phyloP scores from a whole-genome alignment of 108 stramenopile species.

The Fragilariopsis cylindrus region DNA sequence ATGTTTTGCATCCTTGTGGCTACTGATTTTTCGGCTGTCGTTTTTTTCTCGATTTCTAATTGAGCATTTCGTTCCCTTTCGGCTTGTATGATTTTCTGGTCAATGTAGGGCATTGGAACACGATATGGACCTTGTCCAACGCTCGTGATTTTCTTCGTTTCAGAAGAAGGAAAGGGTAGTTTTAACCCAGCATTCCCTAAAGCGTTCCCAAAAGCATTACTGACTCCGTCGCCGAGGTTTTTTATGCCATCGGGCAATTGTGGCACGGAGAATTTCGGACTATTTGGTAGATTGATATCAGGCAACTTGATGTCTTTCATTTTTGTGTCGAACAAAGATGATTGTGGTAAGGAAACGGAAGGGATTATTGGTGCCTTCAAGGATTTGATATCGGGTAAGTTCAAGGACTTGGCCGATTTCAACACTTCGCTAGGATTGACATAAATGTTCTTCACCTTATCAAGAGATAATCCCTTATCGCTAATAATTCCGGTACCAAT shows the following conservation, averaged over 20 bases:
- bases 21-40: neutral
- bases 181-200: neutral
- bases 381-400: conserved; percentile 11
- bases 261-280: neutral
- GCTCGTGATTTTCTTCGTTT: neutral
- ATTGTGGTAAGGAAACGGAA: conserved; percentile 2
- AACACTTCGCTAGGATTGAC: neutral
- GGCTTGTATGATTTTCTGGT: conserved; percentile 9
- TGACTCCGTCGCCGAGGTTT: neutral
- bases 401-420: conserved; percentile 7
- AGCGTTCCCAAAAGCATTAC: neutral
- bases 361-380: conserved; percentile 8
- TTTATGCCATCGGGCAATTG: conserved; percentile 1
- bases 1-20: neutral
- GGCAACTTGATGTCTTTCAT: conserved; percentile 1
- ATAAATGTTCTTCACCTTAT: neutral
- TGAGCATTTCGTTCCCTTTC: neutral
- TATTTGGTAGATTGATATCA: neutral
- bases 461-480: conserved; percentile 2
- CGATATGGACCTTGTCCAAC: conserved; percentile 1
- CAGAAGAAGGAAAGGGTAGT: neutral
- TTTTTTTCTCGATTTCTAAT: neutral
- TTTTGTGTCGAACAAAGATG: neutral
- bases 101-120: conserved; percentile 11
- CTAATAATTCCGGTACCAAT: conserved; percentile 7